These are phyloP conservation scores for Tulasnella sp. DNA, from an alignment of 768 basidiomycete species.

Conservation along the genomic window DNA sequence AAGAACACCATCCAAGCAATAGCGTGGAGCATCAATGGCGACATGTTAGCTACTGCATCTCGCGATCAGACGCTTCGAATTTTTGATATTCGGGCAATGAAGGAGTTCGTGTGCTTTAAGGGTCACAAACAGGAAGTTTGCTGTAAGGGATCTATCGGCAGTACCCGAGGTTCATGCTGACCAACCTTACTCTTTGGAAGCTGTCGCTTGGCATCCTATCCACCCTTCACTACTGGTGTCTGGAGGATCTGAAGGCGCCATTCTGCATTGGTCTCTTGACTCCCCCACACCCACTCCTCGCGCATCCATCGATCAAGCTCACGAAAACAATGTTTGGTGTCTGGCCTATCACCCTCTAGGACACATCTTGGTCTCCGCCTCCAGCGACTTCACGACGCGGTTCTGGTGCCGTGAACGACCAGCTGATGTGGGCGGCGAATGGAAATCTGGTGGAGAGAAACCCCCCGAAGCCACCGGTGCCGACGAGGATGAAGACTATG, in stretches of 20 bases:
- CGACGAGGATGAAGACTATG: conserved; percentile 56
- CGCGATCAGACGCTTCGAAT: conserved; percentile 91
- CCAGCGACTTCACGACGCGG: conserved; percentile 98
- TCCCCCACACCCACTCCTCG: conserved; percentile 46
- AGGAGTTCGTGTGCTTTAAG: conserved; percentile 80
- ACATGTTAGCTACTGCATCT: conserved; percentile 86
- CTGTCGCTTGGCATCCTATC: conserved; percentile 90
- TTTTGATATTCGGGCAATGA: conserved; percentile 97
- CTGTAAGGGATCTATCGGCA: conserved; percentile 11
- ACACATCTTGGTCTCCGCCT: conserved; percentile 82
- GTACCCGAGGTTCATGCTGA: background rate
- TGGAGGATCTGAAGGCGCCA: conserved; percentile 87
- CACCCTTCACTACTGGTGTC: conserved; percentile 79
- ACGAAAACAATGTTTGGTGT: conserved; percentile 96
- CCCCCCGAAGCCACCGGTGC: conserved; percentile 38
- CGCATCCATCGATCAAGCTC: conserved; percentile 84
- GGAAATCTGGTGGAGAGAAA: conserved; percentile 72
- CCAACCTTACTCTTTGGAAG: conserved; percentile 31
- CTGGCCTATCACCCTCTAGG: conserved; percentile 93
- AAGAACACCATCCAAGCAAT: conserved; percentile 94
- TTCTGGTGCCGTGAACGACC: conserved; percentile 94
- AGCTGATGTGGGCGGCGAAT: conserved; percentile 46
- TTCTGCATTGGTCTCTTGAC: conserved; percentile 87
- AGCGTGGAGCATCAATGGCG: conserved; percentile 89
- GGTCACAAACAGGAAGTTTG: conserved; percentile 83